phyloP scores from a whole-genome alignment of 1,139 yeast species.

The Oligophagozyma castellii region DNA sequence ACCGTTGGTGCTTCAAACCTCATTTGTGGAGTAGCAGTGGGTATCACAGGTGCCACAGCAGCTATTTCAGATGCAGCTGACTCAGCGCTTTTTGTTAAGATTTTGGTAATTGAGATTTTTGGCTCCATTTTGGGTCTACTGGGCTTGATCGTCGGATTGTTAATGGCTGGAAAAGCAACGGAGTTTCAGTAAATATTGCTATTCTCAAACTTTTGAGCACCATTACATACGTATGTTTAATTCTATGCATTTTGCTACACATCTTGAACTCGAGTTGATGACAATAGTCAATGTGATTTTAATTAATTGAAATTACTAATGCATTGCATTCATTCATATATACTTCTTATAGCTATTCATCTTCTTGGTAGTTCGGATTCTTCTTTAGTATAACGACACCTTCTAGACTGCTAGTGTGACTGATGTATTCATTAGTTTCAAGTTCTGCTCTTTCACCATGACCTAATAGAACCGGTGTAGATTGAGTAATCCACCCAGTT shows the following conservation, averaged over 20 bases:
- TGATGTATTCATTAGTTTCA: constrained; percentile 76
- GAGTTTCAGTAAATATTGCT: constrained; percentile 55
- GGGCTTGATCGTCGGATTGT: constrained; percentile 86
- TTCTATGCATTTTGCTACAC: background rate
- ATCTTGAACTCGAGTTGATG: background rate
- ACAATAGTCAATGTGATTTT: constrained; percentile 1
- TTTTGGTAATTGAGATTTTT: constrained; percentile 90
- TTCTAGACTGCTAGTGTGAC: constrained; percentile 71
- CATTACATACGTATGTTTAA: background rate
- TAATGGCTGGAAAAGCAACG: constrained; percentile 92
- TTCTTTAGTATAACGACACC: constrained; percentile 88
- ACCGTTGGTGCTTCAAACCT: constrained; percentile 91
- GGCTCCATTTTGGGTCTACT: constrained; percentile 93
- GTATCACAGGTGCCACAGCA: constrained; percentile 95
- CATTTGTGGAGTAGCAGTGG: constrained; percentile 95
- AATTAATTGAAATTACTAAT: background rate
- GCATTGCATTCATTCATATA: constrained; percentile 1
- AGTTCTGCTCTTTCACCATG: constrained; percentile 95
- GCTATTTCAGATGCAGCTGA: constrained; percentile 98
- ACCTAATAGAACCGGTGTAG: constrained; percentile 87
- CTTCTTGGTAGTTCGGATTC: constrained; percentile 78
- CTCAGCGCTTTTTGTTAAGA: constrained; percentile 85
- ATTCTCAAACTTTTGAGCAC: background rate
- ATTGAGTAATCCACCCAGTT: constrained; percentile 98
- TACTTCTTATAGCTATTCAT: constrained; percentile 30